Base-by-base conservation (phyloP, 208 protist genomes). In the Vickermania spadyakhi region DNA sequence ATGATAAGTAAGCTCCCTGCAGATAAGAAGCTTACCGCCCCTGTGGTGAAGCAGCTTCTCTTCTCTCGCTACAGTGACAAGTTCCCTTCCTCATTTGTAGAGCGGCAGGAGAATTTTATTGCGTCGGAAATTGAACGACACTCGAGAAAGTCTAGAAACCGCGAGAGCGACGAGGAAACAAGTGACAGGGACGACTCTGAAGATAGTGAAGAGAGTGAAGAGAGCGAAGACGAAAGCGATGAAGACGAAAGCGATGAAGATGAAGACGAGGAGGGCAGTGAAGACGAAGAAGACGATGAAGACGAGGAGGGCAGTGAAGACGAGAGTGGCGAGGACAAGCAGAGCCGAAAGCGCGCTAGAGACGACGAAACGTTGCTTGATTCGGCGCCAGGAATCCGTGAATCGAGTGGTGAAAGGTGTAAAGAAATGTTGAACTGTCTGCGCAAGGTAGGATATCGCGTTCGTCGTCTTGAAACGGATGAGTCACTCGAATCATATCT, bases 381-480 rank as follows among this genome's bases (percentile, higher is more conserved):
- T 18, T 18, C 18, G 36, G 36, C 36, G 18, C 7, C 18, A 18
- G 36, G 18, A 18, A 18, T 7, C 7, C 7, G 18, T 18, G 57
- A 67, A 13, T 61, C 60, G 13, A 28, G 79, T 13, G 73, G 56
- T n/a, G 62, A 77, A 61, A 83, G 81, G 23, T 87, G 79, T 67
- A 79, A 75, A 41, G 83, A 61, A 23, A 94, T 94, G 87, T 68
- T 62, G 27, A 70, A 73, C 23, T 89, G 77, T 62, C 73, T 91
- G 54, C 72, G 72, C 13, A 86, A 83, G 60, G 68, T 91, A 7
- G 53, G 64, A 57, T 84, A 89, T 64, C 79, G 75, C 30, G 64
- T 81, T 21, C 73, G 87, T 1, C 57, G 57, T n/a, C 79, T 69
- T 3, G 67, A 55, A 31, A 70, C 70, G 4, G 62, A 60, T 21